These are phyloP conservation scores for Symmetrospora coprosmae DNA, from an alignment of 768 basidiomycete species.

Conservation along the genomic window DNA sequence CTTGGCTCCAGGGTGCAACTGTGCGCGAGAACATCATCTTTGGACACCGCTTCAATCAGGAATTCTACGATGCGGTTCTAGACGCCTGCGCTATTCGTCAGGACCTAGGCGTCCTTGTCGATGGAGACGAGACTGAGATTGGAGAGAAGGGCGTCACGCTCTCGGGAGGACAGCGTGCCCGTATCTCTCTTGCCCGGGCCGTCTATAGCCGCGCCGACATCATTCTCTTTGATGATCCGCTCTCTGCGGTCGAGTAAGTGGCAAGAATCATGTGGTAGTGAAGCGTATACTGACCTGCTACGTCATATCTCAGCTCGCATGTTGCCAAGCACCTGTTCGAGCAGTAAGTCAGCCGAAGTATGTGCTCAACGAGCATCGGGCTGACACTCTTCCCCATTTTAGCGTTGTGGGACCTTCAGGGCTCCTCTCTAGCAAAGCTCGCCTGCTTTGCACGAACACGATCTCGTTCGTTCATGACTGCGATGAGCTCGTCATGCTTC, in stretches of 20 bases:
- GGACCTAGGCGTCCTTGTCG: slow-evolving; percentile 61
- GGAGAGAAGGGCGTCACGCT: slow-evolving; percentile 55
- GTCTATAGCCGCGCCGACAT: slow-evolving; percentile 85
- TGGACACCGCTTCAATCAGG: slow-evolving; percentile 71
- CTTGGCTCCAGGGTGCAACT: slow-evolving; percentile 55
- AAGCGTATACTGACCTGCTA: slow-evolving; percentile 49
- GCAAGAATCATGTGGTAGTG: neutral
- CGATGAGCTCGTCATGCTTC: slow-evolving; percentile 40
- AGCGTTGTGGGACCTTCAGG: slow-evolving; percentile 32
- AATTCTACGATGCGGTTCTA: slow-evolving; percentile 65
- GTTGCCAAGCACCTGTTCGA: slow-evolving; percentile 76
- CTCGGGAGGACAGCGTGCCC: slow-evolving; percentile 58
- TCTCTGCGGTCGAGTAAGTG: slow-evolving; percentile 54
- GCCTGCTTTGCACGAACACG: slow-evolving; percentile 41
- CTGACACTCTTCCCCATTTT: neutral
- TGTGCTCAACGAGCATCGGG: slow-evolving; percentile 37
- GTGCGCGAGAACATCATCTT: slow-evolving; percentile 85
- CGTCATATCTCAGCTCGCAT: slow-evolving; percentile 48
- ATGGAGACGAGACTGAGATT: slow-evolving; percentile 73
- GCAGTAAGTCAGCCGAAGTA: slow-evolving; percentile 42
- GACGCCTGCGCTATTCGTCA: slow-evolving; percentile 78
- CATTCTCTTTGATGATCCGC: slow-evolving; percentile 80
- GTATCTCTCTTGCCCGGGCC: slow-evolving; percentile 68
- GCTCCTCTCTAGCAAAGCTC: slow-evolving; percentile 39
- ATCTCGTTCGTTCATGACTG: slow-evolving; percentile 39